Base-by-base conservation (phyloP, 2,329 filamentous ascomycete species). In the Colletotrichum abscissum region DNA sequence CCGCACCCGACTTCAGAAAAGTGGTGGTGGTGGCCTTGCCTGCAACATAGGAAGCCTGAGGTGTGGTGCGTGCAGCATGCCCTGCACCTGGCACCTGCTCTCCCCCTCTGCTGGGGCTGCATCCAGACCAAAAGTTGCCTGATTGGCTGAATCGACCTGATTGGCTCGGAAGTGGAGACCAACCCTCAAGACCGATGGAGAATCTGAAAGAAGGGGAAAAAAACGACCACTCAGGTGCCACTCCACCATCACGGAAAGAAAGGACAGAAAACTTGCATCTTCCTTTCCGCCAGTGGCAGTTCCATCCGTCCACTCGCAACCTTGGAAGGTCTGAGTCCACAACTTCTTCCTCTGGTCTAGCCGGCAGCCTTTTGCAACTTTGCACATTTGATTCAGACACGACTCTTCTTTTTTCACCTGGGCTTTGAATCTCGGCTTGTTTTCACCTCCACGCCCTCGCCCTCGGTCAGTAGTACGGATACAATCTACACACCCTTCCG, bases 191-290 rank as follows among this genome's bases (percentile, higher is more conserved):
- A 42, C 24, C 28, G 16, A 26, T 35, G 16, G 46, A 16, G 42
- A 49, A 26, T 28, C n/a, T 24, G 38, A 55, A 58, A 35, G 33
- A 24, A 67, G 33, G 42, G 16, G 3, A 6, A 57, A 57, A 58
- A 63, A 69, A 72, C 72, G 60, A 73, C 62, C 73, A 75, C 35
- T 66, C 60, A 64, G 67, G 72, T 74, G 57, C 71, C 49, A 63
- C 76, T 69, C 73, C 63, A 62, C 38, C 46, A 54, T 42, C 54
- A 46, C 30, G 46, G 42, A 71, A 56, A 63, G 49, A 56, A 63
- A 63, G 16, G 49, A 71, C 49, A 59, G 54, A 49, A 64, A 64
- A 14, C 59, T 49, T 19, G 42, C 26, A 42, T 59, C 38, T 72
- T 65, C 72, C 74, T 73, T 69, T 73, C 65, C 46, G 42, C 42